Evolutionary conservation across 352 stramenopile species (phyloP), one percentile per base, ranked within the genome.

Genomic region (Phytopythium oedochilum): DNA sequence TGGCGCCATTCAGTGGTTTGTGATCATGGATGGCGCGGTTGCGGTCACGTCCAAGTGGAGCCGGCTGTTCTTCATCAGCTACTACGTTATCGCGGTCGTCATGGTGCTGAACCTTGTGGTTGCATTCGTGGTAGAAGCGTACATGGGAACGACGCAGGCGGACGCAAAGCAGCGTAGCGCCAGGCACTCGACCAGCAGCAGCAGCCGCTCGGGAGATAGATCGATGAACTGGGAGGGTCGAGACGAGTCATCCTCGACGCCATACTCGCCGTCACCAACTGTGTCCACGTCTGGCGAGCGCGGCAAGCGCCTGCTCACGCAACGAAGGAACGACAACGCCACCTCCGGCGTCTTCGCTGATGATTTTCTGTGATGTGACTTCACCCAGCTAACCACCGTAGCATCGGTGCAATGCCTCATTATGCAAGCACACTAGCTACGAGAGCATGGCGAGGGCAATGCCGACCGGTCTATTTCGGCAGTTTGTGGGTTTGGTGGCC

Each of bases 31-130:
- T 54, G 83, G 76, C 9, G 64, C 70, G 11, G 71, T 72, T 7
- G 65, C 66, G 8, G 78, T 88, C 43, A 84, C 78, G 20, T 68
- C 55, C 14, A 71, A 72, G 50, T 80, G 70, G 68, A 78, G 66
- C 28, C 75, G 79, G 5, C 44, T 88, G 52, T 93, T 79, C 51
- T 93, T 93, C 32, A 62, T 89, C 46, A 78, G 63, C 18, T 93
- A 83, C 52, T 89, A 88, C 64, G 53, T 91, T 22, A 67, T 89
- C 47, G 77, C 73, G 5, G 76, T 88, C 56, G 68, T 89, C 26
- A 74, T 90, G 61, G 74, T 88, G 47, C 64, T 91, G 11, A 93
- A 81, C 50, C 54, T 93, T 20, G 68, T 91, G 9, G 72, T 93
- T 0, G 81, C 83, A 0, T 89, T 85, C 34, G 70, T 85, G 18